Evolutionary conservation across 139 green algal species (phyloP), one percentile per base, ranked within the genome.

Genomic region (Ettlia oleoabundans): DNA sequence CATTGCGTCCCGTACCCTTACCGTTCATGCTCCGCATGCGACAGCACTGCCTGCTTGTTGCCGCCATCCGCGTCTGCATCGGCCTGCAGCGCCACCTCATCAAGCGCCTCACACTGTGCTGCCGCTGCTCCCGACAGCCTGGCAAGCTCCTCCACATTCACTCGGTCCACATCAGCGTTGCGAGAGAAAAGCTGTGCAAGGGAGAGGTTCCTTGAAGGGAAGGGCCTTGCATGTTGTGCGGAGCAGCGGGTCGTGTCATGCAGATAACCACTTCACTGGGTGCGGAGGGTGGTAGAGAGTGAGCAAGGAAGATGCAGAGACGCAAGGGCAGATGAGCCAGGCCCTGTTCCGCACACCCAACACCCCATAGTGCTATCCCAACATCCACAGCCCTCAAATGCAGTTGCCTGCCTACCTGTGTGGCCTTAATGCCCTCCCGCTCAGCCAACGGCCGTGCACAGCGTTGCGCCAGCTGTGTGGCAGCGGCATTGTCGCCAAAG

Each of bases 121-220:
- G 43, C 40, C 1, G 47, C 1, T 3, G 2, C 3, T 2, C 58
- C 80, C 4, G 74, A 40, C 72, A 93, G 86, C 51, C 51, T 63
- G 0, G 74, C 62, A 62, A 94, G 85, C 85, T 93, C 87, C 0
- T 65, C 4, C 15, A 24, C 52, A 70, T 94, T 95, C 21, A 91
- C 58, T 0, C 61, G 40, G 78, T 95, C 90, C n/a, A 93, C 92
- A 10, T 93, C 88, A n/a, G 83, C 82, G 73, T 95, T 95, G 33
- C 71, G 43, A n/a, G 79, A 81, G 71, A 89, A 95, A 3, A 95
- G 86, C 74, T 86, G 69, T 41, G n/a, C 26, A 2, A 42, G 30
- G 5, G 30, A 18, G 22, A 41, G 30, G 9, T 26, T 32, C 9
- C 15, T 1, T 8, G 18, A 18, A 67, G 61, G 61, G 7, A 24